Evolutionary conservation across 2,329 filamentous ascomycete species (phyloP).

Genomic region (Lachnellula occidentalis): DNA sequence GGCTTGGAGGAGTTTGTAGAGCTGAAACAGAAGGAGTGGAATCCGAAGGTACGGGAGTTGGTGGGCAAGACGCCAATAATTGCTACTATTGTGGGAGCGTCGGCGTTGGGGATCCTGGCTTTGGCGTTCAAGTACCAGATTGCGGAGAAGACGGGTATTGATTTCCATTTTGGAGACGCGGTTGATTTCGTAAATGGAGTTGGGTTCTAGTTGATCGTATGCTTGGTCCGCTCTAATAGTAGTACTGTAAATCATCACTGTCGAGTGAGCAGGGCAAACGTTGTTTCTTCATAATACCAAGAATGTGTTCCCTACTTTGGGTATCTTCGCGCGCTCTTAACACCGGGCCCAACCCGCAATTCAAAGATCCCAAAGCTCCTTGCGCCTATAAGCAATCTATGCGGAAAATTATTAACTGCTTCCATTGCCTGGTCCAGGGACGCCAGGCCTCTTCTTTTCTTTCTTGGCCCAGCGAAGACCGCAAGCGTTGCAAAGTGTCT

Average conservation of each 20-base stretch:
- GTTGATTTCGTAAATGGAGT: neutral
- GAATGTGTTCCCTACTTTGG: neutral
- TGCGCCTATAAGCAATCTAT: neutral
- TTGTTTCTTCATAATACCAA: neutral
- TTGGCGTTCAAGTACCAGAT: neutral
- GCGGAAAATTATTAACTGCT: neutral
- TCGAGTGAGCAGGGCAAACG: neutral
- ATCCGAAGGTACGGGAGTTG: neutral
- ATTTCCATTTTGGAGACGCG: neutral
- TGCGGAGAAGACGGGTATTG: neutral
- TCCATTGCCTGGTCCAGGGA: neutral
- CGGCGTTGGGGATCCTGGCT: neutral
- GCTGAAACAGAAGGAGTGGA: constrained; percentile 4
- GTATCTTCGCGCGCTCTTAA: neutral
- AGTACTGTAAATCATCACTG: neutral
- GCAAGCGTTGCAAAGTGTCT: constrained; percentile 94
- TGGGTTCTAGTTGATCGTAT: too few species aligned
- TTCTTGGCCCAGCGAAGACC: constrained; percentile 73
- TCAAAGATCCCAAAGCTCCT: constrained; percentile 1
- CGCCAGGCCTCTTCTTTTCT: constrained; percentile 60
- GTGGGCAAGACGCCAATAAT: neutral
- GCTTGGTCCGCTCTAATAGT: neutral
- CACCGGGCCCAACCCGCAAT: constrained; percentile 5
- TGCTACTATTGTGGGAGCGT: neutral
- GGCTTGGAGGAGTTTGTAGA: constrained; percentile 4